Evolutionary conservation across 225 moss, liverwort and hornwort genomes (phyloP), one percentile per base, ranked within the genome.

Genomic region (Physcomitrium patens): DNA sequence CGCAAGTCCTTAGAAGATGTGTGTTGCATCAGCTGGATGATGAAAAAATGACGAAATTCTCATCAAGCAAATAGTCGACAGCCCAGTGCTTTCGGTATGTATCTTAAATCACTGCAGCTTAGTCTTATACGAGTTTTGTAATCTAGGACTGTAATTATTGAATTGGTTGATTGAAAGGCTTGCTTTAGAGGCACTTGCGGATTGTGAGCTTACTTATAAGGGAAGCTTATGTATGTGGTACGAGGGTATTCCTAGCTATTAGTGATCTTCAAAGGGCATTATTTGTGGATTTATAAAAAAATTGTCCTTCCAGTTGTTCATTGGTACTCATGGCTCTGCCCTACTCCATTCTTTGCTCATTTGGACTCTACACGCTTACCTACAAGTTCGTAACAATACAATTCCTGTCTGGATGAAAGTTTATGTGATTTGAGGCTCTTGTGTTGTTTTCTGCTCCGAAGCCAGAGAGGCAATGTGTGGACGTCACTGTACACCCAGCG

Each of bases 71-170:
- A 12, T 64, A 54, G 23, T 49, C 28, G 60, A 24, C 50, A 63
- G 61, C 14, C 10, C 49, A 49, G 5, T 44, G 53, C 31, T 37
- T 37, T 37, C 31, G 24, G 23, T 49, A 18, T 60, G 5, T 12
- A 8, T 44, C 42, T 65, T 43, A 2, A 26, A 64, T 63, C 8
- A 44, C 51, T 52, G 64, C 43, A 49, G 70, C 57, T 26, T 70
- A 45, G 17, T 56, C 55, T 54, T 15, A 48, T 19, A 20, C 42
- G 37, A 9, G 23, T 63, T 42, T 50, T 49, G 28, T 52, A 52
- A 63, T 52, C 22, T 7, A 42, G 63, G 24, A 50, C 27, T 72
- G 72, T 73, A 63, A 37, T 11, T 45, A 46, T 3, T 19, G 19
- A 17, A 68, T 17, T 5, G 45, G 11, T 24, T 52, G 23, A 41